Evolutionary conservation across 2,329 filamentous ascomycete species (phyloP).

Genomic region (Alternaria gaisen): DNA sequence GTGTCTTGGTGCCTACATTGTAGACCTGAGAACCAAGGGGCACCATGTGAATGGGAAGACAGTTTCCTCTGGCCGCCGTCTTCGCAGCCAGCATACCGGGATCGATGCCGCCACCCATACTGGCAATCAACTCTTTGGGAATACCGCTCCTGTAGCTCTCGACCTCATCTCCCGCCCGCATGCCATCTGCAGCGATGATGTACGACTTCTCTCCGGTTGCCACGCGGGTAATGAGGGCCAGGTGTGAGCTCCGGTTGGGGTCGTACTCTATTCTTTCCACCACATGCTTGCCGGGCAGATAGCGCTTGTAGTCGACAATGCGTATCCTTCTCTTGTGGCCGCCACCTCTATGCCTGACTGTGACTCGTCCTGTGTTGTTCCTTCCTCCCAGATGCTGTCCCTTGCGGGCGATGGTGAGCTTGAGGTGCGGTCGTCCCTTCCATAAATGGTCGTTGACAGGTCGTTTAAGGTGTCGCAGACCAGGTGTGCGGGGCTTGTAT

Average conservation of each 20-base stretch:
- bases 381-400: constrained; percentile 92
- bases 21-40: constrained; percentile 93
- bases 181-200: constrained; percentile 93
- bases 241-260: constrained; percentile 89
- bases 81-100: constrained; percentile 94
- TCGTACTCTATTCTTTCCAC: constrained; percentile 98
- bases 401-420: constrained; percentile 89
- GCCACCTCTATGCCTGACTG: constrained; percentile 89
- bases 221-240: constrained; percentile 82
- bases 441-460: constrained; percentile 96
- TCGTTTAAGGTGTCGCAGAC: constrained; percentile 87
- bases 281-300: constrained; percentile 79
- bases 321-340: constrained; percentile 92
- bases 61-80: constrained; percentile 94
- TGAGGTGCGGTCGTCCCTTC: constrained; percentile 86
- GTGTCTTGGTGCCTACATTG: constrained; percentile 80
- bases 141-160: constrained; percentile 93
- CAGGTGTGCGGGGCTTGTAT: constrained; percentile 93
- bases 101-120: constrained; percentile 92
- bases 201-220: constrained; percentile 82
- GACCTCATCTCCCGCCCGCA: constrained; percentile 88
- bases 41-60: constrained; percentile 93
- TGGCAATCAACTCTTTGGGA: constrained; percentile 82
- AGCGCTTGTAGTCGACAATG: constrained; percentile 86
- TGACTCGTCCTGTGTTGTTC: constrained; percentile 86